These are phyloP conservation scores for Rosa rugosa DNA, from an alignment of 306 rosid species.

Conservation along the genomic window DNA sequence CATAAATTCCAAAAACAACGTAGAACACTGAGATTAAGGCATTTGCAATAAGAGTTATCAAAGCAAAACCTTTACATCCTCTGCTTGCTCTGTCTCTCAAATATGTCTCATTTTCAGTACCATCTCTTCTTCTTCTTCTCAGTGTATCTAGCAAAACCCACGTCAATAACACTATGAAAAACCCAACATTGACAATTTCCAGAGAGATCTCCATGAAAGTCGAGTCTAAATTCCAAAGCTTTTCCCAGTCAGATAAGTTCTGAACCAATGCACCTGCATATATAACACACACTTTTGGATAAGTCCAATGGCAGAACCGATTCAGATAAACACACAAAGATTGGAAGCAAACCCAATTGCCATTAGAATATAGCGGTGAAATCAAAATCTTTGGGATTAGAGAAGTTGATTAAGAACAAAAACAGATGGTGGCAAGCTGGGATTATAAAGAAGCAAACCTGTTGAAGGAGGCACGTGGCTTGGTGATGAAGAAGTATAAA, in stretches of 20 bases:
- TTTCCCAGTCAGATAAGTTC: neutral
- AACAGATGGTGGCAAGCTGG: neutral
- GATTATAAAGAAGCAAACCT: slow-evolving; percentile 6
- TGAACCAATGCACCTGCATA: slow-evolving; percentile 19
- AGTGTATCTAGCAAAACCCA: slow-evolving; percentile 57
- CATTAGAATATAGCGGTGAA: neutral
- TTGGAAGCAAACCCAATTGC: neutral
- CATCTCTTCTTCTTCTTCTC: slow-evolving; percentile 23
- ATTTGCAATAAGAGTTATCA: slow-evolving; percentile 31
- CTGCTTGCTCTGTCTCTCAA: slow-evolving; percentile 16
- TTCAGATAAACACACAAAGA: neutral
- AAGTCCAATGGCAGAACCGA: slow-evolving; percentile 1
- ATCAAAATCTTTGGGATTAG: neutral
- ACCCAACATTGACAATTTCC: slow-evolving; percentile 46
- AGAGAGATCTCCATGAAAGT: slow-evolving; percentile 31
- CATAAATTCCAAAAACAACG: slow-evolving; percentile 42
- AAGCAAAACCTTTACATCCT: slow-evolving; percentile 18
- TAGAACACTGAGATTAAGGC: slow-evolving; percentile 43
- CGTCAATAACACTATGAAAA: slow-evolving; percentile 41
- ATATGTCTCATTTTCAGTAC: neutral
- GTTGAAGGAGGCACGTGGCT: slow-evolving; percentile 28
- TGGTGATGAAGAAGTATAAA: neutral
- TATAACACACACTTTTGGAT: neutral
- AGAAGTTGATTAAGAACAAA: neutral
- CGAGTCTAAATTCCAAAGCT: slow-evolving; percentile 1